phyloP scores from a whole-genome alignment of 2,329 filamentous ascomycete genomes.

The Phialophora expanda region DNA sequence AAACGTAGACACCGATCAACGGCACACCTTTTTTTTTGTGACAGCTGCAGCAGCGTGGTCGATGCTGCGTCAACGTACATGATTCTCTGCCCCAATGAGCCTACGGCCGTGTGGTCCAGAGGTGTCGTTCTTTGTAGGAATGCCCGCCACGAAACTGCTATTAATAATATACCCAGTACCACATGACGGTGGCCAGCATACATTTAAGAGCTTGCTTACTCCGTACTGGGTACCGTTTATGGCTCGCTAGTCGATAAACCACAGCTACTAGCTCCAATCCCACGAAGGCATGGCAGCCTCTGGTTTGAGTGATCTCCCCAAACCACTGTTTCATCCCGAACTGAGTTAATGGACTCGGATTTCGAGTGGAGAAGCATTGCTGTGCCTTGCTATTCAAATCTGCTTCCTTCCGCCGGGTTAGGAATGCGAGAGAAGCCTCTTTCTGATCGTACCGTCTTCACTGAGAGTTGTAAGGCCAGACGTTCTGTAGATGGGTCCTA shows the following conservation, averaged over 20 bases:
- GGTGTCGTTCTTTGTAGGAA: neutral
- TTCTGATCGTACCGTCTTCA: neutral
- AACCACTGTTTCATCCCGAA: conserved; percentile 27
- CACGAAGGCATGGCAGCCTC: conserved; percentile 21
- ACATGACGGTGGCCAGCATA: neutral
- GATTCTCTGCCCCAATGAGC: neutral
- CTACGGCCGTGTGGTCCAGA: neutral
- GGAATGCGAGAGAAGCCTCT: neutral
- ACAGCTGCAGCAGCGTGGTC: neutral
- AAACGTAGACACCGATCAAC: neutral
- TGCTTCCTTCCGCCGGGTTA: neutral
- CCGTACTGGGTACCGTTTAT: conserved; percentile 4
- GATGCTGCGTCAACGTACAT: neutral
- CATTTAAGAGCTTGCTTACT: conserved; percentile 18
- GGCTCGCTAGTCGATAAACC: conserved; percentile 4
- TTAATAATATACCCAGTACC: neutral
- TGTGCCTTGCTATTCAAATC: conserved; percentile 3
- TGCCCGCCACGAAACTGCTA: conserved; percentile 3
- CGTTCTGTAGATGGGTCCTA: neutral
- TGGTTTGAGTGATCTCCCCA: conserved; percentile 2
- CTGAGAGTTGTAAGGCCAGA: neutral
- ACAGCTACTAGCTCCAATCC: conserved; percentile 18
- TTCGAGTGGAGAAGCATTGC: conserved; percentile 10
- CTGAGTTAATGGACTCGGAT: conserved; percentile 13
- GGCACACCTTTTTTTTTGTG: neutral